Percentiles rank a stretch among this genome's conserved stretches.
Evolutionary conservation across 805 yeast genomes (phyloP).

Genomic region (Lachancea fermentati): DNA sequence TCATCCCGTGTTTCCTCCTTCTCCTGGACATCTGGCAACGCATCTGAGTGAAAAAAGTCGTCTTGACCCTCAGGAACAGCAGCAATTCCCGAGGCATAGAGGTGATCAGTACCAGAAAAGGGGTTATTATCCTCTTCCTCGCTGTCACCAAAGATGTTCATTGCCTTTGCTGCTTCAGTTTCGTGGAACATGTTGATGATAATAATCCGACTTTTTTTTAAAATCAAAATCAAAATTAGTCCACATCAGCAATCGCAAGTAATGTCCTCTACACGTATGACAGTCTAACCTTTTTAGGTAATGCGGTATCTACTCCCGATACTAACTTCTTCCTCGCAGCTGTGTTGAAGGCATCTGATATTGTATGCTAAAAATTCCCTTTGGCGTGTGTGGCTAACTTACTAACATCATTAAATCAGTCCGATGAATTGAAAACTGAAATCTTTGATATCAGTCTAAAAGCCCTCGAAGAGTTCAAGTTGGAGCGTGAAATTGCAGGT

Average conservation of each 20-base stretch:
- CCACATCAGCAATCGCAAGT: slow-evolving; percentile 1
- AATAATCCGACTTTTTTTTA: neutral
- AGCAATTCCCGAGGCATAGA: slow-evolving; percentile 35
- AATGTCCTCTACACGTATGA: slow-evolving; percentile 1
- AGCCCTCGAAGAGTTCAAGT: slow-evolving; percentile 19
- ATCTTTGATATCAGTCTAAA: slow-evolving; percentile 21
- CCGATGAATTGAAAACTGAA: slow-evolving; percentile 28
- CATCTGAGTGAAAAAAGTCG: slow-evolving; percentile 10
- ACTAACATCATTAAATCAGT: slow-evolving; percentile 10
- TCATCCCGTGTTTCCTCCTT: slow-evolving; percentile 9
- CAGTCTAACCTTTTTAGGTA: neutral
- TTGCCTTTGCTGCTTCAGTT: slow-evolving; percentile 2
- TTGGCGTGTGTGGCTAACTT: neutral
- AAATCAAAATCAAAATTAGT: neutral
- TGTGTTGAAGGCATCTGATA: slow-evolving; percentile 28
- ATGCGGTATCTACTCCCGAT: neutral
- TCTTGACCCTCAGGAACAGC: slow-evolving; percentile 20
- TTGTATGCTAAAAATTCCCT: slow-evolving; percentile 19
- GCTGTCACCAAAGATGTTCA: slow-evolving; percentile 21
- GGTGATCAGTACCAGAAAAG: slow-evolving; percentile 34
- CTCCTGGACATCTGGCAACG: slow-evolving; percentile 7
- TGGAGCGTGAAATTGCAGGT: slow-evolving; percentile 53
- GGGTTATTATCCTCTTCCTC: slow-evolving; percentile 38
- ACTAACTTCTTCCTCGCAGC: slow-evolving; percentile 7
- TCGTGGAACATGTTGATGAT: slow-evolving; percentile 1